Evolutionary conservation across 306 rosid species (phyloP).

Genomic region (Rosa lucieae): DNA sequence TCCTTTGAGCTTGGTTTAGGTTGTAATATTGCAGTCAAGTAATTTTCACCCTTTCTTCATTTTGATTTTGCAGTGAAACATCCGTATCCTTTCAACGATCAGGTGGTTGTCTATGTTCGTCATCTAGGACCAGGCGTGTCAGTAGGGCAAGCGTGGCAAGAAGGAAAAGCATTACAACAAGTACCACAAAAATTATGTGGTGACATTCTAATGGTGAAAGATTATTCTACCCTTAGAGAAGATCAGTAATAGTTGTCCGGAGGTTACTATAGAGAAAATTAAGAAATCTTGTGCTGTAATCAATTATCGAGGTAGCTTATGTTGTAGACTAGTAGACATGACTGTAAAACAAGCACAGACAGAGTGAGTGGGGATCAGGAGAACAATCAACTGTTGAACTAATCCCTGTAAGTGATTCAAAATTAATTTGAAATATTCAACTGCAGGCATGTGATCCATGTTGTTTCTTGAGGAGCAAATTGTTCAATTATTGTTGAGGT

Average conservation of each 20-base stretch:
- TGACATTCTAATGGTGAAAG: slow-evolving; percentile 78
- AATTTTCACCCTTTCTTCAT: slow-evolving; percentile 6
- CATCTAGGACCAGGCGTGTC: slow-evolving; percentile 70
- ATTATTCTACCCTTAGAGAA: slow-evolving; percentile 32
- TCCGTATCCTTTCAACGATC: slow-evolving; percentile 76
- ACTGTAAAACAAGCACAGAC: background rate
- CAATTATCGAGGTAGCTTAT: background rate
- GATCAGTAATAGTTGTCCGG: slow-evolving; percentile 17
- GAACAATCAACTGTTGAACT: background rate
- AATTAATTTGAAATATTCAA: background rate
- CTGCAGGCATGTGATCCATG: background rate
- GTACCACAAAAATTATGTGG: slow-evolving; percentile 71
- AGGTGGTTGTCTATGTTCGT: slow-evolving; percentile 66
- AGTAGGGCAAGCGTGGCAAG: slow-evolving; percentile 94
- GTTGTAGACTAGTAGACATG: background rate
- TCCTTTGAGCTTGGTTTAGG: background rate
- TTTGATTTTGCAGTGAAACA: slow-evolving; percentile 58
- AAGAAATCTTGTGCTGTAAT: slow-evolving; percentile 1
- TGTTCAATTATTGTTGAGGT: background rate
- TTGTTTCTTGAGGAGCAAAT: background rate
- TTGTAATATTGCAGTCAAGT: background rate
- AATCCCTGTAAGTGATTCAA: background rate
- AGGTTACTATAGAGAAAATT: slow-evolving; percentile 15
- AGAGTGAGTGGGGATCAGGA: background rate
- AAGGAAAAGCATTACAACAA: slow-evolving; percentile 71